Evolutionary conservation across 257 asterid species (phyloP).

Genomic region (Craterostigma plantagineum): DNA sequence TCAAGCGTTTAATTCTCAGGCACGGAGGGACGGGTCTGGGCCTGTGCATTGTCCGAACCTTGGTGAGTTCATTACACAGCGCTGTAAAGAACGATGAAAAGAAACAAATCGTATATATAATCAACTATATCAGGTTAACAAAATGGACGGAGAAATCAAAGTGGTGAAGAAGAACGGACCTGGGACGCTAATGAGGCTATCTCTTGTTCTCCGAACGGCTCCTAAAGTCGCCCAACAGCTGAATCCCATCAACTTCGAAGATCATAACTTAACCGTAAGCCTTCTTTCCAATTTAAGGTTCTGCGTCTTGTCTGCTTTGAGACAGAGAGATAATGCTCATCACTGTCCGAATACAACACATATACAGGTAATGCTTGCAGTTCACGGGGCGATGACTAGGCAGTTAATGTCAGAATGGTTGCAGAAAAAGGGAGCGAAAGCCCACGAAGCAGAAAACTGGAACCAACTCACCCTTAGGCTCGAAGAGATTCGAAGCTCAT

Average conservation of each 20-base stretch:
- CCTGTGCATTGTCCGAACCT: slow-evolving; percentile 78
- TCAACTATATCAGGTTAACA: slow-evolving; percentile 38
- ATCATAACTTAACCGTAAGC: slow-evolving; percentile 32
- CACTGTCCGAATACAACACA: slow-evolving; percentile 14
- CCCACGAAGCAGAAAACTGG: slow-evolving; percentile 69
- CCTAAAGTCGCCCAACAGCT: slow-evolving; percentile 26
- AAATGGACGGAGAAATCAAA: slow-evolving; percentile 91
- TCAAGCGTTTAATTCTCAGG: slow-evolving; percentile 21
- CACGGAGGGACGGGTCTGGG: slow-evolving; percentile 98
- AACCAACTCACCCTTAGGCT: slow-evolving; percentile 52
- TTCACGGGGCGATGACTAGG: slow-evolving; percentile 60
- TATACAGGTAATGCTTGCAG: slow-evolving; percentile 90
- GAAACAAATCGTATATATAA: slow-evolving; percentile 2
- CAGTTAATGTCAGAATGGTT: slow-evolving; percentile 45
- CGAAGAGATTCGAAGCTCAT: slow-evolving; percentile 20
- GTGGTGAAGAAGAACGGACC: slow-evolving; percentile 63
- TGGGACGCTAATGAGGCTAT: slow-evolving; percentile 73
- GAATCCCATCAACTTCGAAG: slow-evolving; percentile 27
- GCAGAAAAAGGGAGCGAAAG: slow-evolving; percentile 31
- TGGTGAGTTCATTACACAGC: slow-evolving; percentile 34
- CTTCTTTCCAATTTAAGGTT: not conserved
- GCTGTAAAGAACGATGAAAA: not conserved
- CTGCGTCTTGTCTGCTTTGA: not conserved
- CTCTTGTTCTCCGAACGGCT: slow-evolving; percentile 36
- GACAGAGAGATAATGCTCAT: not conserved